Evolutionary conservation across 169 alveolate genomes (phyloP).

Genomic region (Plasmodium relictum): DNA sequence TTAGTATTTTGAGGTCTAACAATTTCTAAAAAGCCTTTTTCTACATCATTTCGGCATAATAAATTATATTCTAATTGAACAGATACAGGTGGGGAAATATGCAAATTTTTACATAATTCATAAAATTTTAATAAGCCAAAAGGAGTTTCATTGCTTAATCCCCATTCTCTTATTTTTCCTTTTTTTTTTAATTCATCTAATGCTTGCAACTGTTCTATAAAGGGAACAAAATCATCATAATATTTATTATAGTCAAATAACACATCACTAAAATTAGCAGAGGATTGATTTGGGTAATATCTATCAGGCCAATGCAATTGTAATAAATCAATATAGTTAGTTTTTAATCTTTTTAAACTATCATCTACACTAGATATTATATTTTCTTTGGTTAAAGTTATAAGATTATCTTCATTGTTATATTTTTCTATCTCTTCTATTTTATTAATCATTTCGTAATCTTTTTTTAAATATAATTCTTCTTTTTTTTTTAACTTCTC

Average conservation of each 20-base stretch:
- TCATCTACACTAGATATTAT: conserved; percentile 84
- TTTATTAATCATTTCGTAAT: conserved; percentile 33
- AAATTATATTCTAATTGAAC: conserved; percentile 87
- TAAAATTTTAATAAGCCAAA: conserved; percentile 85
- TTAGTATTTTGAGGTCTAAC: conserved; percentile 89
- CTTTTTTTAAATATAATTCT: conserved; percentile 44
- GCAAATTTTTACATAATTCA: conserved; percentile 78
- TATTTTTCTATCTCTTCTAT: conserved; percentile 27
- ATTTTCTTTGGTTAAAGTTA: conserved; percentile 79
- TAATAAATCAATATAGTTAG: conserved; percentile 87
- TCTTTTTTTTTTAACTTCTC: conserved; percentile 46
- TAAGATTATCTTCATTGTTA: conserved; percentile 18
- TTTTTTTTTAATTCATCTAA: conserved; percentile 78
- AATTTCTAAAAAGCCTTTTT: conserved; percentile 89
- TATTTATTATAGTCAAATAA: conserved; percentile 79
- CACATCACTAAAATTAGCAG: conserved; percentile 85
- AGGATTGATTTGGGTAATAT: conserved; percentile 85
- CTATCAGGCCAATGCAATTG: conserved; percentile 92
- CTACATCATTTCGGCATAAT: conserved; percentile 88
- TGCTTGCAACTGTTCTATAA: conserved; percentile 89
- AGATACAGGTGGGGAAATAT: conserved; percentile 85
- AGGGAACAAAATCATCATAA: conserved; percentile 70
- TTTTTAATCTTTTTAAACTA: conserved; percentile 81
- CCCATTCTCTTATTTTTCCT: conserved; percentile 91
- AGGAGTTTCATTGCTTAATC: conserved; percentile 90